These are phyloP conservation scores for Xylaria longipes DNA, from an alignment of 495 filamentous ascomycete genomes.

Conservation along the genomic window DNA sequence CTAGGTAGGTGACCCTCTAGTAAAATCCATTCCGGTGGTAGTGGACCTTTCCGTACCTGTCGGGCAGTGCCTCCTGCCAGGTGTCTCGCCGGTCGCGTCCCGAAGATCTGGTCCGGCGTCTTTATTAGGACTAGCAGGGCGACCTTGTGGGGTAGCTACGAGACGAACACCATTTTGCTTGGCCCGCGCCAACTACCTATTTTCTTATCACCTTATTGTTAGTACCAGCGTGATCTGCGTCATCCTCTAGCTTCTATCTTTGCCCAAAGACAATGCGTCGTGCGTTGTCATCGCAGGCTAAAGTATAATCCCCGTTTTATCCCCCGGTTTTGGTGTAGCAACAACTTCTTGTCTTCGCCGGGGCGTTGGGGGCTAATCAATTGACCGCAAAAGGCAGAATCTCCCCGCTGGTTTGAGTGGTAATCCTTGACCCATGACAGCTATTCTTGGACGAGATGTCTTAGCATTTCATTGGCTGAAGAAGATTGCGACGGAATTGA, in stretches of 20 bases:
- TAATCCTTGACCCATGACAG: neutral
- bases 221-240: neutral
- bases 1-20: neutral
- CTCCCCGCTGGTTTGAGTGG: constrained; percentile 5
- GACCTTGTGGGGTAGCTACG: constrained; percentile 7
- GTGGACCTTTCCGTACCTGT: neutral
- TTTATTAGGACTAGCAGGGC: constrained; percentile 39
- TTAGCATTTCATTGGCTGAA: constrained; percentile 1
- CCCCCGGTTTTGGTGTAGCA: neutral
- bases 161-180: constrained; percentile 3
- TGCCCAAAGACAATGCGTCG: neutral
- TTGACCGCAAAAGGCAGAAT: neutral
- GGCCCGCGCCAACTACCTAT: neutral
- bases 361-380: constrained; percentile 2
- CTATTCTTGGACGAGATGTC: neutral
- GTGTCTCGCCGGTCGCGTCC: constrained; percentile 28
- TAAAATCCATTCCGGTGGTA: neutral
- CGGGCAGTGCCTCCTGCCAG: neutral
- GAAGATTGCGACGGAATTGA: constrained; percentile 1
- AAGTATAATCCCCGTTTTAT: neutral
- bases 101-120: constrained; percentile 43
- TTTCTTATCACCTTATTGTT: constrained; percentile 13
- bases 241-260: neutral
- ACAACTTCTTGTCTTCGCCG: neutral
- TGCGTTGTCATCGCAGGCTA: constrained; percentile 18